Percentiles rank a stretch among this genome's conserved stretches.
Conservation (phyloP, 2,329 filamentous ascomycete genomes). For the Aureobasidium lini region DNA sequence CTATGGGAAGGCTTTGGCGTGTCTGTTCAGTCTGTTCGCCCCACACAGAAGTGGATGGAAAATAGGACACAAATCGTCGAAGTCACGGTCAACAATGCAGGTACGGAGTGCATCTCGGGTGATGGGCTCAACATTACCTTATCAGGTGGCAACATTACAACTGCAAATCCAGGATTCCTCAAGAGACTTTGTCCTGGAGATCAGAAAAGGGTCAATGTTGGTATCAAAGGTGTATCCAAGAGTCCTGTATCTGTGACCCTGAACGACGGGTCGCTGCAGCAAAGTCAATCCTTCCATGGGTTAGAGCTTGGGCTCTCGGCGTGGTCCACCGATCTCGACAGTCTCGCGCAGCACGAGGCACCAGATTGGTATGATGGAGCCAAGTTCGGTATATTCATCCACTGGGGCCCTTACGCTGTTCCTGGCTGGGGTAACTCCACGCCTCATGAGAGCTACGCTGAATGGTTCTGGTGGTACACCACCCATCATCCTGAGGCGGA, state of each 20-base stretch:
- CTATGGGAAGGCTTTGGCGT: conserved; percentile 17
- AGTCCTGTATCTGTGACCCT: conserved; percentile 13
- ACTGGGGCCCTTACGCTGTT: conserved; percentile 50
- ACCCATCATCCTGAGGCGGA: conserved; percentile 12
- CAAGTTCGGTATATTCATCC: conserved; percentile 55
- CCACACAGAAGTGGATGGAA: conserved; percentile 28
- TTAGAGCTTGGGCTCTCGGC: conserved; percentile 15
- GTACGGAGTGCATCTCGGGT: conserved; percentile 19
- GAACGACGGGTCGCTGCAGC: conserved; percentile 18
- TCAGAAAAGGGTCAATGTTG: conserved; percentile 26
- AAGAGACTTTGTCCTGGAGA: conserved; percentile 29
- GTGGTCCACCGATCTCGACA: not conserved
- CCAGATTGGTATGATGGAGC: conserved; percentile 48
- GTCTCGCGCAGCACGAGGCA: conserved; percentile 25
- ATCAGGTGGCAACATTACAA: conserved; percentile 21
- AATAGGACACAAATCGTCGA: conserved; percentile 27
- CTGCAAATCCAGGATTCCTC: conserved; percentile 23
- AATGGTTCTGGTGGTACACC: conserved; percentile 31
- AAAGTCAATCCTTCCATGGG: conserved; percentile 12
- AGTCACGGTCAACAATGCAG: conserved; percentile 25
- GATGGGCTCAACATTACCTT: conserved; percentile 23
- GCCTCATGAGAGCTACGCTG: conserved; percentile 24
- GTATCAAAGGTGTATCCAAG: conserved; percentile 20
- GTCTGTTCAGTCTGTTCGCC: conserved; percentile 26
- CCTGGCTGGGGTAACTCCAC: conserved; percentile 46